phyloP scores from a whole-genome alignment of 768 basidiomycete species.

The Tephrocybe sp. region DNA sequence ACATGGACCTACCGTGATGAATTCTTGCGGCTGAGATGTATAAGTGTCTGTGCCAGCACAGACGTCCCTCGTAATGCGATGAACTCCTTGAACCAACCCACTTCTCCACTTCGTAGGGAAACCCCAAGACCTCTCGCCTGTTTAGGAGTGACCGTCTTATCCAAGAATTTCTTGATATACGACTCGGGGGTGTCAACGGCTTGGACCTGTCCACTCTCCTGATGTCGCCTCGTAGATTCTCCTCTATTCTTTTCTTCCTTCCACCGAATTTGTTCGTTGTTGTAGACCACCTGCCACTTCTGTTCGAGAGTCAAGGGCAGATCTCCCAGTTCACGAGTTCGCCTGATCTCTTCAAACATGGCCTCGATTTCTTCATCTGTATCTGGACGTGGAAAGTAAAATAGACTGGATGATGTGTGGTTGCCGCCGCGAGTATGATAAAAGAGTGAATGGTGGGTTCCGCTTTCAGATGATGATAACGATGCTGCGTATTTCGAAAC shows the following conservation, averaged over 20 bases:
- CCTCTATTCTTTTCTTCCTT: slow-evolving; percentile 66
- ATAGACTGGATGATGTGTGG: slow-evolving; percentile 41
- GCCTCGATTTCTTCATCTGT: slow-evolving; percentile 75
- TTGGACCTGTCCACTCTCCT: slow-evolving; percentile 53
- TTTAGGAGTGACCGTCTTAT: slow-evolving; percentile 79
- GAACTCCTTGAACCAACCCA: slow-evolving; percentile 82
- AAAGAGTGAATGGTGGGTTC: slow-evolving; percentile 41
- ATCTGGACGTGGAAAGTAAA: slow-evolving; percentile 74
- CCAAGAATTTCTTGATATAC: slow-evolving; percentile 90
- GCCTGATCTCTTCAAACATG: slow-evolving; percentile 76
- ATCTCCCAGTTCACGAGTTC: slow-evolving; percentile 62
- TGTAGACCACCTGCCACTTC: slow-evolving; percentile 91
- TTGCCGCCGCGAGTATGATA: slow-evolving; percentile 56
- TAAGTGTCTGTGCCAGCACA: slow-evolving; percentile 76
- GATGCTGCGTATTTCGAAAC: slow-evolving; percentile 64
- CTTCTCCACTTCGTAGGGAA: slow-evolving; percentile 76
- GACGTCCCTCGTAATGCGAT: slow-evolving; percentile 77
- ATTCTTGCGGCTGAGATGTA: slow-evolving; percentile 72
- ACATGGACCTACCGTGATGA: slow-evolving; percentile 46
- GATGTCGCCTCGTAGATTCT: slow-evolving; percentile 57
- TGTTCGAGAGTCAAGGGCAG: slow-evolving; percentile 69
- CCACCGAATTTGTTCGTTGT: slow-evolving; percentile 79
- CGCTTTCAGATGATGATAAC: slow-evolving; percentile 42
- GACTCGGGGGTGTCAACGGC: slow-evolving; percentile 81
- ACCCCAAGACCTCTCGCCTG: slow-evolving; percentile 75